phyloP scores from a whole-genome alignment of 2,329 filamentous ascomycete genomes.

The Chalara sp. region DNA sequence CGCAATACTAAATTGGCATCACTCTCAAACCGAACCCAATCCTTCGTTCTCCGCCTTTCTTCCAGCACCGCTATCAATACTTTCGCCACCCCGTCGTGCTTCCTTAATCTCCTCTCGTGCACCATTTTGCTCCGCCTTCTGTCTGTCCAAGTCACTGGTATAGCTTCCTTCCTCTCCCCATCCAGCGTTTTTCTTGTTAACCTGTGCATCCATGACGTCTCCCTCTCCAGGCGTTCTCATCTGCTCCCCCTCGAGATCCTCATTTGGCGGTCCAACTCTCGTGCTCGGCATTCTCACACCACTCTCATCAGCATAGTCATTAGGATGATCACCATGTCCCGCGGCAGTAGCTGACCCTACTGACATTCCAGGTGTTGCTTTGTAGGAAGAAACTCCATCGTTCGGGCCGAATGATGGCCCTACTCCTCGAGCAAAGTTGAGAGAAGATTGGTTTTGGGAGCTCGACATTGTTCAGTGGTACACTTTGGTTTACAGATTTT shows the following conservation, averaged over 20 bases:
- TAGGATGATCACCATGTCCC: constrained; percentile 24
- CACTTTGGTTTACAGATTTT: background rate
- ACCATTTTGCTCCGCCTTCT: constrained; percentile 26
- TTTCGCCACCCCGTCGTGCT: constrained; percentile 16
- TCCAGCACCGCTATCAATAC: constrained; percentile 25
- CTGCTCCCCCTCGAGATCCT: constrained; percentile 21
- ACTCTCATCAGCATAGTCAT: constrained; percentile 23
- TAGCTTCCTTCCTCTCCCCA: constrained; percentile 25
- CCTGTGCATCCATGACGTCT: constrained; percentile 24
- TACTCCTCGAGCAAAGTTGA: constrained; percentile 18
- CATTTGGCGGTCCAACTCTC: constrained; percentile 22
- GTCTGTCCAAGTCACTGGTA: constrained; percentile 24
- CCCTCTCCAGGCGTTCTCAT: constrained; percentile 17
- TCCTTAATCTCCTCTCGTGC: constrained; percentile 22
- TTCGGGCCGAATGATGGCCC: constrained; percentile 22
- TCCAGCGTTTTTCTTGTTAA: constrained; percentile 26
- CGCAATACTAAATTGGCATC: background rate
- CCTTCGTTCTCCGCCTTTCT: constrained; percentile 23
- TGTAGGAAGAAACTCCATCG: constrained; percentile 13
- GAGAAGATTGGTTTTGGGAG: constrained; percentile 22
- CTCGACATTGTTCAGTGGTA: constrained; percentile 20
- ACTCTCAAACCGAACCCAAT: constrained; percentile 16
- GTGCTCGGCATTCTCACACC: constrained; percentile 18
- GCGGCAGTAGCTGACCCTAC: constrained; percentile 23
- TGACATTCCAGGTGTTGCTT: constrained; percentile 19